phyloP scores from a whole-genome alignment of 768 basidiomycete genomes.

The Xerocomus spinulosus region DNA sequence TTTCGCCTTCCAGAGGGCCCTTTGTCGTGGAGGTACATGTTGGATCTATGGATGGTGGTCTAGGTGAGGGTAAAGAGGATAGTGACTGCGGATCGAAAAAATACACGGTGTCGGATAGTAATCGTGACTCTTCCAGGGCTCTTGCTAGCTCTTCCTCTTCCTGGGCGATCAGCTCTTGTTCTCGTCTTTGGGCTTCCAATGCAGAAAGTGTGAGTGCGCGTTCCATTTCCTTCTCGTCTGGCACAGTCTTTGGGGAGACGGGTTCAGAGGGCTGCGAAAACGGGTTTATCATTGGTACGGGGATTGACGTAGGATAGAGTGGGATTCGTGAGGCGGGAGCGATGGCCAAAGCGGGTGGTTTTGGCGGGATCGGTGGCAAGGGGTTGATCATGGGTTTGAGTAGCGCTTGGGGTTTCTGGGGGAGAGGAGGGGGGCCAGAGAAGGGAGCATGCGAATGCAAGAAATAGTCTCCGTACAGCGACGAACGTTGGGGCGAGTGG shows the following conservation, averaged over 20 bases:
- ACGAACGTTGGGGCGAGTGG: constrained; percentile 9
- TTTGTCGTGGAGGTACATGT: constrained; percentile 15
- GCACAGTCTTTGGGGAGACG: constrained; percentile 6
- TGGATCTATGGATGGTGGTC: constrained; percentile 10
- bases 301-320: constrained; percentile 33
- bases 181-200: constrained; percentile 35
- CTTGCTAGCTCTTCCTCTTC: constrained; percentile 67
- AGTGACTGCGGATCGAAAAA: constrained; percentile 4
- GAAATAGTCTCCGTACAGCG: constrained; percentile 30
- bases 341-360: constrained; percentile 26
- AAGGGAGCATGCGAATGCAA: constrained; percentile 11
- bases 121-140: constrained; percentile 56
- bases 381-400: constrained; percentile 31
- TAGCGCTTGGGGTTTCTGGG: constrained; percentile 27
- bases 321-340: constrained; percentile 22
- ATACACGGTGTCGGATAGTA: constrained; percentile 13
- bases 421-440: constrained; percentile 29
- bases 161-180: constrained; percentile 23
- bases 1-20: constrained; percentile 25
- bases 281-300: constrained; percentile 13
- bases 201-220: constrained; percentile 44
- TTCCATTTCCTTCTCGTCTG: constrained; percentile 44
- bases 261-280: constrained; percentile 6
- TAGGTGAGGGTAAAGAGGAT: constrained; percentile 7
- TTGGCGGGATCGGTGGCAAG: constrained; percentile 40